Conservation (phyloP, 1,284 basidiomycete species). For the Trametes pubescens region DNA sequence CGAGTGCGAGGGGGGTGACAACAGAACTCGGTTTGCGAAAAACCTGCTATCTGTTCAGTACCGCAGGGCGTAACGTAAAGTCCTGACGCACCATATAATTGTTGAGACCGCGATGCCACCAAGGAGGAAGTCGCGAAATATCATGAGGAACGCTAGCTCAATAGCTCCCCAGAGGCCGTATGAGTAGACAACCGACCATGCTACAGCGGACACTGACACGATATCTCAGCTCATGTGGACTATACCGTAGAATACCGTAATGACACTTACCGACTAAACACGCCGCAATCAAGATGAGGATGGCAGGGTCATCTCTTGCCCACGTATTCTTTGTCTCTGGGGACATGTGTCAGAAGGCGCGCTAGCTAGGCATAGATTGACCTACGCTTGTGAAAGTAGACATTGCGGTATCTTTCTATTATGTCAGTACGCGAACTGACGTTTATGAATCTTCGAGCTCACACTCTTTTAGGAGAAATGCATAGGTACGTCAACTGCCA, state of each 20-base stretch:
- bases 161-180: slow-evolving; percentile 65
- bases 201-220: slow-evolving; percentile 72
- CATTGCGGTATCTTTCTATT: slow-evolving; percentile 78
- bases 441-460: slow-evolving; percentile 47
- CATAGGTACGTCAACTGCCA: slow-evolving; percentile 95
- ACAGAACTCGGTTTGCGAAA: slow-evolving; percentile 73
- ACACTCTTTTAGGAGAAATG: slow-evolving; percentile 91
- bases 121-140: slow-evolving; percentile 87
- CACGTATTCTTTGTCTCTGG: slow-evolving; percentile 97
- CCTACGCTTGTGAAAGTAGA: slow-evolving; percentile 90
- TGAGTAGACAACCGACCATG: slow-evolving; percentile 88
- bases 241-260: not conserved
- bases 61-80: not conserved
- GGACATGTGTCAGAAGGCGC: not conserved
- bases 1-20: slow-evolving; percentile 78
- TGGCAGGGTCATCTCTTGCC: slow-evolving; percentile 95
- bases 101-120: slow-evolving; percentile 79
- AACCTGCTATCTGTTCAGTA: slow-evolving; percentile 48
- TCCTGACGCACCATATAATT: slow-evolving; percentile 70
- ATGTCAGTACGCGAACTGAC: slow-evolving; percentile 16
- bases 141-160: slow-evolving; percentile 79
- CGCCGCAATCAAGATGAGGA: slow-evolving; percentile 83
- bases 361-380: not conserved
- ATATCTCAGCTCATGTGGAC: not conserved
- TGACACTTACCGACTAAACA: slow-evolving; percentile 71